These are phyloP conservation scores for Delphinella strobiligena DNA, from an alignment of 2,329 filamentous ascomycete genomes.

Conservation along the genomic window DNA sequence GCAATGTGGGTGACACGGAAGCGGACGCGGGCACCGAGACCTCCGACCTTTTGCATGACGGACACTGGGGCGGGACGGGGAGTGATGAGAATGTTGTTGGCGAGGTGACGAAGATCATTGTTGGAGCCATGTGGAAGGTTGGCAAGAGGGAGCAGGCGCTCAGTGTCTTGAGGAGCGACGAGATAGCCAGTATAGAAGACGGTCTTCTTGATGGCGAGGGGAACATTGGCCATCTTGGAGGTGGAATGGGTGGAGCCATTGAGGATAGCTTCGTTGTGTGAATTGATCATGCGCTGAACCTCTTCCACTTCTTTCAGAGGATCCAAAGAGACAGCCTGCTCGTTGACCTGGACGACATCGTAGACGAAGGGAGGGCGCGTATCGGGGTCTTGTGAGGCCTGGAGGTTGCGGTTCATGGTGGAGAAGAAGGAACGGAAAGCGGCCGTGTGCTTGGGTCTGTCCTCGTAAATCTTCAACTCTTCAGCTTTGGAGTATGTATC, in stretches of 20 bases:
- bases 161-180: slow-evolving; percentile 58
- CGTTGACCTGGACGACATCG: slow-evolving; percentile 78
- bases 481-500: slow-evolving; percentile 73
- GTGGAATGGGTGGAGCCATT: slow-evolving; percentile 27
- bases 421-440: slow-evolving; percentile 77
- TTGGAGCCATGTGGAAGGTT: slow-evolving; percentile 50
- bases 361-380: slow-evolving; percentile 54
- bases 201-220: slow-evolving; percentile 66
- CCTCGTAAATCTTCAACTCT: slow-evolving; percentile 64
- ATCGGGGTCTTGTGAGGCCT: slow-evolving; percentile 20
- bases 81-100: slow-evolving; percentile 84
- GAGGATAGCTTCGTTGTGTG: slow-evolving; percentile 58
- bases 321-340: slow-evolving; percentile 60
- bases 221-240: slow-evolving; percentile 26
- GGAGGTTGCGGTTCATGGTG: slow-evolving; percentile 56
- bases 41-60: slow-evolving; percentile 73
- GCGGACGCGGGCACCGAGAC: slow-evolving; percentile 67
- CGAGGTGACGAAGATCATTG: slow-evolving; percentile 66
- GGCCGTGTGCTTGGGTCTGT: slow-evolving; percentile 54
- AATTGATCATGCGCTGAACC: slow-evolving; percentile 80
- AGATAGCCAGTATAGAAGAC: slow-evolving; percentile 75
- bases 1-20: slow-evolving; percentile 76
- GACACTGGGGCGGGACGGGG: slow-evolving; percentile 59
- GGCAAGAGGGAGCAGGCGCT: slow-evolving; percentile 59
- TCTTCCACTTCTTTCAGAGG: slow-evolving; percentile 70